Percentiles rank a stretch among this genome's conserved stretches.
These are phyloP conservation scores for Aegilops bicornis DNA, from an alignment of 176 grass and related monocot species.

Conservation along the genomic window DNA sequence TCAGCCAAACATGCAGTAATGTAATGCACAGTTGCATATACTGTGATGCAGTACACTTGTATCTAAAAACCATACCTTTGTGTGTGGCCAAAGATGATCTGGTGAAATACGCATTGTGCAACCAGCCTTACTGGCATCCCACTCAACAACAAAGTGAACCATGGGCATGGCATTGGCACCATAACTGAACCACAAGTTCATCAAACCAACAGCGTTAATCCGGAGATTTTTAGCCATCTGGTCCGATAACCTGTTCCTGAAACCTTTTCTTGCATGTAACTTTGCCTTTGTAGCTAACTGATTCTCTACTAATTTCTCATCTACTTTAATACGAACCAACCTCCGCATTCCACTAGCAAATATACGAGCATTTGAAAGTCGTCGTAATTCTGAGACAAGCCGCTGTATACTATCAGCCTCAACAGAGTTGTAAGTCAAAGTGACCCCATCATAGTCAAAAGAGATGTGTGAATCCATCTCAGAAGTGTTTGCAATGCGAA, in stretches of 20 bases:
- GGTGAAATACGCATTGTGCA: conserved; percentile 90
- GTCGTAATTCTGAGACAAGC: conserved; percentile 72
- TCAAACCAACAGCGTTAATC: conserved; percentile 91
- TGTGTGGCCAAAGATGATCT: conserved; percentile 95
- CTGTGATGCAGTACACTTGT: conserved; percentile 32
- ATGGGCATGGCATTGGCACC: conserved; percentile 58
- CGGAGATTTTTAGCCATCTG: conserved; percentile 80
- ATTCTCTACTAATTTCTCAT: conserved; percentile 56
- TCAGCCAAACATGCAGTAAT: not conserved
- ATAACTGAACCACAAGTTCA: conserved; percentile 93
- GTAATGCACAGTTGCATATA: conserved; percentile 43
- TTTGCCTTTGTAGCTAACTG: conserved; percentile 34
- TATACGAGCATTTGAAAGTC: conserved; percentile 73
- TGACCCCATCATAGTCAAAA: conserved; percentile 73
- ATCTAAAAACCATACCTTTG: conserved; percentile 62
- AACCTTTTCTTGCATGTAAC: conserved; percentile 41
- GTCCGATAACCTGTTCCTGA: conserved; percentile 56
- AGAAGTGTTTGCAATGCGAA: conserved; percentile 72
- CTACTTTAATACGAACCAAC: conserved; percentile 63
- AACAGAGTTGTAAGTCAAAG: conserved; percentile 77
- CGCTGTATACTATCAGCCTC: conserved; percentile 79
- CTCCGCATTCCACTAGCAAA: conserved; percentile 73
- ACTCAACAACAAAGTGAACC: conserved; percentile 93
- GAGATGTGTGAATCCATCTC: conserved; percentile 84
- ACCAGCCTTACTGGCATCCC: conserved; percentile 68